Base-by-base conservation (phyloP, 139 green algal species). In the Spirogloea muscicola region DNA sequence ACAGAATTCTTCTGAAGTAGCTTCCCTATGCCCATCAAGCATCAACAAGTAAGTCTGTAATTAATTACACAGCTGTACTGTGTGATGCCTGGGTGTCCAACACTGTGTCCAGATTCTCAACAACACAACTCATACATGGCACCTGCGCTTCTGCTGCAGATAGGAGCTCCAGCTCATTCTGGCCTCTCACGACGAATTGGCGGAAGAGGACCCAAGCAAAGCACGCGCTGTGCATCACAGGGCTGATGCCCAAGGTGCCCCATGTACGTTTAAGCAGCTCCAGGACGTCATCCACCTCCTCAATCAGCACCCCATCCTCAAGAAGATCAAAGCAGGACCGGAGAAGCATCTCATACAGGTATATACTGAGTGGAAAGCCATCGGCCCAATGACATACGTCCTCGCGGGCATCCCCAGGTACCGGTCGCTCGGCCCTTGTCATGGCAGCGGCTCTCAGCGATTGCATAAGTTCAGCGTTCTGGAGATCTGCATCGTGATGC, bases 121-220 rank as follows among this genome's bases (percentile, higher is more conserved):
- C n/a, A n/a, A n/a, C n/a, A n/a, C n/a, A n/a, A n/a, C n/a, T n/a
- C n/a, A n/a, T n/a, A n/a, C n/a, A n/a, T n/a, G n/a, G n/a, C 67
- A 76, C 67, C 67, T 76, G 67, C 3, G 43, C 39, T 2, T 67
- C 61, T 9, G 58, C 60, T 10, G 70, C 59, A 33, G 44, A 16
- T 25, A 79, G 41, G 33, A 79, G 40, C 39, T 25, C 31, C 18
- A 25, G 34, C 58, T 79, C 70, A 58, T 74, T 61, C 49, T 72
- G 36, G 10, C 70, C 70, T 27, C 59, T 72, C 39, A 38, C 43
- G 16, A 79, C 48, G 43, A 72, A 79, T 39, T 80, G 72, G 37
- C 41, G 21, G 25, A 80, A 58, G 27, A 80, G 66, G 16, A 80
- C 62, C 72, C 72, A 80, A 34, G 46, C 62, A 68, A 80, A 77